phyloP scores from a whole-genome alignment of 176 grass and related monocot genomes.

The Oryza meyeriana region DNA sequence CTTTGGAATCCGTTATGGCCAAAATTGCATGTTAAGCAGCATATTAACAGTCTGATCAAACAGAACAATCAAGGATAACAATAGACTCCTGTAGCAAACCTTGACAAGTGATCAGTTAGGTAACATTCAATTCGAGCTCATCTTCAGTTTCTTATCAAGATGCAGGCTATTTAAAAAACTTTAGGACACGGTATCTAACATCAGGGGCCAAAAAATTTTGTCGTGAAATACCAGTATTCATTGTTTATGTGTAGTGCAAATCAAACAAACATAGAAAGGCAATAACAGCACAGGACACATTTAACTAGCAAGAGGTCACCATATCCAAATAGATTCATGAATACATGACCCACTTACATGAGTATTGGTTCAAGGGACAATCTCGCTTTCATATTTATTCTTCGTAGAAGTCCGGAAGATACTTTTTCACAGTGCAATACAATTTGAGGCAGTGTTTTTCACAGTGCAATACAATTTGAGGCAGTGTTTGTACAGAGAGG shows the following conservation, averaged over 20 bases:
- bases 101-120: slow-evolving; percentile 9
- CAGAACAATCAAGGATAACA: slow-evolving; percentile 6
- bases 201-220: not conserved
- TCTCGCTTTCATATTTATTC: slow-evolving; percentile 69
- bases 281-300: slow-evolving; percentile 21
- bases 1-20: not conserved
- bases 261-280: slow-evolving; percentile 13
- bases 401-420: slow-evolving; percentile 60
- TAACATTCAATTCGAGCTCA: slow-evolving; percentile 5
- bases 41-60: not conserved
- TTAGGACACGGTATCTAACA: not conserved
- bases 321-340: slow-evolving; percentile 3
- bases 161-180: slow-evolving; percentile 2
- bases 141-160: not conserved
- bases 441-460: no score
- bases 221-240: not conserved
- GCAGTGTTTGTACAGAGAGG: no score
- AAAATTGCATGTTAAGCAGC: not conserved
- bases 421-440: slow-evolving; percentile 76
- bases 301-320: slow-evolving; percentile 17
- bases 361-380: slow-evolving; percentile 86
- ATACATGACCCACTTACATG: slow-evolving; percentile 56
- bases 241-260: not conserved
- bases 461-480: no score
- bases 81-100: not conserved